phyloP scores from a whole-genome alignment of 2,329 filamentous ascomycete species.

The Dactylella cylindrospora region DNA sequence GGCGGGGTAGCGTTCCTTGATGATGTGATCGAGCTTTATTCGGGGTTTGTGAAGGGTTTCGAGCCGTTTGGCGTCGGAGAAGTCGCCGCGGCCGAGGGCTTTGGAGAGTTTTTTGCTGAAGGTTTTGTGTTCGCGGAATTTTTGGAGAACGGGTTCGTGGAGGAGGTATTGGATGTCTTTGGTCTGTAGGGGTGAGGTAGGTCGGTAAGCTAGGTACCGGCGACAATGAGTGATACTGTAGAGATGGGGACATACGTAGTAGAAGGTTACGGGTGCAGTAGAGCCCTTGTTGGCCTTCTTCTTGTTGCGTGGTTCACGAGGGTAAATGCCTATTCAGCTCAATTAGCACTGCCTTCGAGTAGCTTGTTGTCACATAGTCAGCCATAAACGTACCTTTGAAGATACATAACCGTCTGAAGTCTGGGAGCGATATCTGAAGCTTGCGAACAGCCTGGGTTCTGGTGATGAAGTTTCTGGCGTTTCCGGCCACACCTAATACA shows the following conservation, averaged over 20 bases:
- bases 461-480: constrained; percentile 98
- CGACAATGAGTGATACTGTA: background rate
- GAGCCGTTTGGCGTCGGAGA: constrained; percentile 80
- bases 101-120: constrained; percentile 96
- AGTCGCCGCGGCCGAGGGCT: constrained; percentile 87
- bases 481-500: constrained; percentile 71
- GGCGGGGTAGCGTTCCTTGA: constrained; percentile 96
- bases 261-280: constrained; percentile 88
- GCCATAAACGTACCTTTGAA: constrained; percentile 70
- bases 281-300: constrained; percentile 94
- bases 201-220: background rate
- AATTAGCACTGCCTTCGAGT: constrained; percentile 7
- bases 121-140: constrained; percentile 95
- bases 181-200: constrained; percentile 54
- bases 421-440: constrained; percentile 92
- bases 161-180: constrained; percentile 98
- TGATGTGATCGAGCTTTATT: constrained; percentile 92
- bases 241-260: constrained; percentile 57
- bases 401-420: constrained; percentile 97
- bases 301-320: constrained; percentile 91
- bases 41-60: constrained; percentile 89
- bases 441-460: constrained; percentile 96
- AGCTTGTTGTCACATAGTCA: background rate
- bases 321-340: constrained; percentile 76
- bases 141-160: constrained; percentile 88